phyloP scores from a whole-genome alignment of 352 stramenopile species.

The Phytophthora pisi region DNA sequence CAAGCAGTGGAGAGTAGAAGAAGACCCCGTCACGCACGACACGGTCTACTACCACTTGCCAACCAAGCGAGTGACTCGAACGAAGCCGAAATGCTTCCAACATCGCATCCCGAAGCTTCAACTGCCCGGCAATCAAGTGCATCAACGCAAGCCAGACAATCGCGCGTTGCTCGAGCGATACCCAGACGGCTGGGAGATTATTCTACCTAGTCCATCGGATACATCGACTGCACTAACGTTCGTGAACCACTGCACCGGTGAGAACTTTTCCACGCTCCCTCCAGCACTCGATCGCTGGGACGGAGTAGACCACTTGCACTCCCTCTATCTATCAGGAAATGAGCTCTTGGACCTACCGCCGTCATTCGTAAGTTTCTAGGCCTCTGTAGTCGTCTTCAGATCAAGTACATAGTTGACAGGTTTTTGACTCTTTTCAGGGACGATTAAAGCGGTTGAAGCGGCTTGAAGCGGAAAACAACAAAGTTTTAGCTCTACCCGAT shows the following conservation, averaged over 20 bases:
- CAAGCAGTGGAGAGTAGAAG: constrained; percentile 59
- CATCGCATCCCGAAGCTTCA: constrained; percentile 49
- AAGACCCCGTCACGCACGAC: constrained; percentile 52
- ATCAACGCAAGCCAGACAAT: constrained; percentile 8
- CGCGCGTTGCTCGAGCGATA: constrained; percentile 28
- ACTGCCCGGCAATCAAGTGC: constrained; percentile 23
- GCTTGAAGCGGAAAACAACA: constrained; percentile 77
- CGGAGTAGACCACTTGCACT: constrained; percentile 46
- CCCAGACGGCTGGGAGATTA: constrained; percentile 59
- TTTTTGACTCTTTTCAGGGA: constrained; percentile 41
- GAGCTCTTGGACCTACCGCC: constrained; percentile 62
- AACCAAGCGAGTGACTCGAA: constrained; percentile 57
- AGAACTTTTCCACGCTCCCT: constrained; percentile 45
- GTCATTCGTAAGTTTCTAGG: constrained; percentile 51
- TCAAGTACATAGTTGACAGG: background rate
- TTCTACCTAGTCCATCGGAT: constrained; percentile 27
- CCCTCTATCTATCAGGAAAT: constrained; percentile 63
- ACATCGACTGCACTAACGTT: constrained; percentile 53
- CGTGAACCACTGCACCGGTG: constrained; percentile 48
- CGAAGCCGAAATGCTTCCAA: constrained; percentile 61
- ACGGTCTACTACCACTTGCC: constrained; percentile 61
- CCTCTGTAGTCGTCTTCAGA: background rate
- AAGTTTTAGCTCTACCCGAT: constrained; percentile 60
- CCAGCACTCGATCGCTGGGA: constrained; percentile 59
- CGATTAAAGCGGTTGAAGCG: constrained; percentile 60